Percentiles rank a stretch among this genome's conserved stretches.
These are phyloP conservation scores for Podaxis sp. DNA, from an alignment of 768 basidiomycete genomes.

Conservation along the genomic window DNA sequence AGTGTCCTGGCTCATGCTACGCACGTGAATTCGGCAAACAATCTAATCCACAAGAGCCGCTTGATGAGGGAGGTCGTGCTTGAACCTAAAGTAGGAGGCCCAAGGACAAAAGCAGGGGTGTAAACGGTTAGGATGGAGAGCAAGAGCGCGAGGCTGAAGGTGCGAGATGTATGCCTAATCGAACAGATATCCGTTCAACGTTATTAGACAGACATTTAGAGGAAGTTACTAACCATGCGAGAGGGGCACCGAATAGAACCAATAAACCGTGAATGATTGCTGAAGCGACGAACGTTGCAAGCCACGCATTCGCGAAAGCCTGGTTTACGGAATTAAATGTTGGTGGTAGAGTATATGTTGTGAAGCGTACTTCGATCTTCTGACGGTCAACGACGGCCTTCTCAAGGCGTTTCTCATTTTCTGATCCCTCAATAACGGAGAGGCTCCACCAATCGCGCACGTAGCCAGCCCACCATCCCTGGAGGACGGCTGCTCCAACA, in stretches of 20 bases:
- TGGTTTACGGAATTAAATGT: constrained; percentile 22
- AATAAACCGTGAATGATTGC: constrained; percentile 45
- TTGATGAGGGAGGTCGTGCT: constrained; percentile 46
- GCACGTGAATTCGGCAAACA: constrained; percentile 82
- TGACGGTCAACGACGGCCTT: constrained; percentile 35
- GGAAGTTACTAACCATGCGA: constrained; percentile 46
- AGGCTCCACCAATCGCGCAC: constrained; percentile 58
- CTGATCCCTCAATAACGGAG: constrained; percentile 35
- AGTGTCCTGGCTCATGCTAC: constrained; percentile 28
- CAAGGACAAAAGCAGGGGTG: constrained; percentile 68
- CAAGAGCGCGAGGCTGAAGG: constrained; percentile 66
- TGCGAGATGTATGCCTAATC: constrained; percentile 39
- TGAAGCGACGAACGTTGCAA: constrained; percentile 51
- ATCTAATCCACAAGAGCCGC: constrained; percentile 68
- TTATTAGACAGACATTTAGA: not conserved
- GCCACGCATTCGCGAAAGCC: constrained; percentile 50
- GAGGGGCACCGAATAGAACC: constrained; percentile 75
- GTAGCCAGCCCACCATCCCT: constrained; percentile 74
- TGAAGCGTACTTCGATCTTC: constrained; percentile 36
- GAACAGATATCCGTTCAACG: constrained; percentile 2
- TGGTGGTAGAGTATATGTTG: not conserved
- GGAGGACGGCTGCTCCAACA: constrained; percentile 50
- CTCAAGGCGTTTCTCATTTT: constrained; percentile 42
- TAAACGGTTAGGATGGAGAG: constrained; percentile 65
- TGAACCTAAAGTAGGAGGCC: constrained; percentile 48